A percentile compares a stretch with the other conserved stretches of the same genome.
Conservation (phyloP, 345 rosid species). For the Mercurialis annua region DNA sequence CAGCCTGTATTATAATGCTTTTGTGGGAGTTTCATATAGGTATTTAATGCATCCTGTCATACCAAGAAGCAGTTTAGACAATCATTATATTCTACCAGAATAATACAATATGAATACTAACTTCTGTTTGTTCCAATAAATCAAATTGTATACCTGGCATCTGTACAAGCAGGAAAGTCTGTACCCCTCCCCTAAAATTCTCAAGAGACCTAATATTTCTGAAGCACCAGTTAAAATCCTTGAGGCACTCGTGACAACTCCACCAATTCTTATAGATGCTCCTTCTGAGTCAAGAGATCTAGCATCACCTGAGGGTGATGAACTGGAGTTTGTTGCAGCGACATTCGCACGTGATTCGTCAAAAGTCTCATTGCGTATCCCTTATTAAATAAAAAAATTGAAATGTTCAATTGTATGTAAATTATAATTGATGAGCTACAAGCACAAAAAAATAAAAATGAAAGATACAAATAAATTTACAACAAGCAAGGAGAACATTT, state of each 20-base stretch:
- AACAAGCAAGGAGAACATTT: neutral
- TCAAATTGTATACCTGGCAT: conserved; percentile 59
- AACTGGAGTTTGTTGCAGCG: conserved; percentile 46
- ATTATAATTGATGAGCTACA: conserved; percentile 8
- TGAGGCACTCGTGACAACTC: conserved; percentile 41
- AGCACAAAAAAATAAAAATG: neutral
- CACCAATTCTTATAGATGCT: conserved; percentile 43
- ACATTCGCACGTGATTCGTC: conserved; percentile 71
- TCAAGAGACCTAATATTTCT: conserved; percentile 74
- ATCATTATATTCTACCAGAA: conserved; percentile 19
- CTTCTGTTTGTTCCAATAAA: conserved; percentile 7
- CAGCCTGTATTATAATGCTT: conserved; percentile 92
- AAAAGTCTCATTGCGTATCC: conserved; percentile 60
- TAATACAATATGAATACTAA: conserved; percentile 17
- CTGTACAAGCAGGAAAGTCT: conserved; percentile 80
- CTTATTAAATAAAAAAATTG: conserved; percentile 36
- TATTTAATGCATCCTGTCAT: conserved; percentile 78
- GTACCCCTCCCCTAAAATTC: conserved; percentile 87
- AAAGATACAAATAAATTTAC: conserved; percentile 1
- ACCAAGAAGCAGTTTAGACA: conserved; percentile 30
- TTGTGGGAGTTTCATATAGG: conserved; percentile 68
- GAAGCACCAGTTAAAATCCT: conserved; percentile 58
- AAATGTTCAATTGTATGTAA: conserved; percentile 14
- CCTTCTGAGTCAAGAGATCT: conserved; percentile 66
- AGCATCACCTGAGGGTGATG: conserved; percentile 44